phyloP scores from a whole-genome alignment of 257 asterid genomes.

The Penstemon eatonii region DNA sequence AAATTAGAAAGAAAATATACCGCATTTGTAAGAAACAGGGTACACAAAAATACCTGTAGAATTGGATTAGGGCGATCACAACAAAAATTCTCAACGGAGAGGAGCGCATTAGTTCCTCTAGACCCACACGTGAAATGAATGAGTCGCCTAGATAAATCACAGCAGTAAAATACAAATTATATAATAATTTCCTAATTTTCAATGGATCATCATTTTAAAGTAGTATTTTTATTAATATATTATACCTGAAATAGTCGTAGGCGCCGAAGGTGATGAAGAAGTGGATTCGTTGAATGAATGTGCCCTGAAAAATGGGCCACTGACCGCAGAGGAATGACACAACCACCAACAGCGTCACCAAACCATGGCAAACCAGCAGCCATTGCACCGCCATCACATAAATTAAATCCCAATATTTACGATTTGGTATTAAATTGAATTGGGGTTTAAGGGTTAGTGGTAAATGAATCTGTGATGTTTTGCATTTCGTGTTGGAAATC shows the following conservation, averaged over 20 bases:
- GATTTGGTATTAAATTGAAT: no score
- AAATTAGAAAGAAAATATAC: not conserved
- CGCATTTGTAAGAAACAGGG: not conserved
- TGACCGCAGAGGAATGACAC: constrained; percentile 93
- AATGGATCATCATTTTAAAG: no score
- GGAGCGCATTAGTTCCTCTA: constrained; percentile 61
- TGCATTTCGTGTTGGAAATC: no score
- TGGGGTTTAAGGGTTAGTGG: no score
- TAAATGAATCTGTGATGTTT: no score
- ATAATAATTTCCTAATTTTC: no score
- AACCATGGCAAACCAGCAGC: constrained; percentile 82
- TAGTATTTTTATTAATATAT: no score
- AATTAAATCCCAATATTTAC: not conserved
- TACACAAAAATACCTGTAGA: constrained; percentile 55
- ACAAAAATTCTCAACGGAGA: constrained; percentile 70
- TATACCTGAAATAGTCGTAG: constrained; percentile 71
- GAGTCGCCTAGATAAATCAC: constrained; percentile 55
- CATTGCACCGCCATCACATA: constrained; percentile 66
- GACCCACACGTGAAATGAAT: constrained; percentile 64
- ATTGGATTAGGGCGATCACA: constrained; percentile 94
- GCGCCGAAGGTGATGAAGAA: constrained; percentile 85
- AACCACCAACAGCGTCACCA: constrained; percentile 67
- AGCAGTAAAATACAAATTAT: not conserved
- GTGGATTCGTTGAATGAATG: constrained; percentile 75
- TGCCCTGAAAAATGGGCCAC: constrained; percentile 95